phyloP scores from a whole-genome alignment of 768 basidiomycete species.

The Pholiota microspora region DNA sequence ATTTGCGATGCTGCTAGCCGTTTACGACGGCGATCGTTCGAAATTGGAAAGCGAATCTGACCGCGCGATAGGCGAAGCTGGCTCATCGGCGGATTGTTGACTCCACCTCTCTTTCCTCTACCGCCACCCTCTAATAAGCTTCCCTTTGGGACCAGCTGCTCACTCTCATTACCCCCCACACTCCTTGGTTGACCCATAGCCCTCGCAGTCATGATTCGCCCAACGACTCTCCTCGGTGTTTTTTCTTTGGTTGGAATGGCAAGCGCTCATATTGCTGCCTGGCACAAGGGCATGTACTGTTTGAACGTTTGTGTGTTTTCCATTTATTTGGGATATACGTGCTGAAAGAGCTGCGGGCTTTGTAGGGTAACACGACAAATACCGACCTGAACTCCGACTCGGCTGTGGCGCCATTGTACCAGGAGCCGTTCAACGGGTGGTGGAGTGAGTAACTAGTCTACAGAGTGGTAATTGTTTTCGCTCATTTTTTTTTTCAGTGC shows the following conservation, averaged over 20 bases:
- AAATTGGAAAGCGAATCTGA: not conserved
- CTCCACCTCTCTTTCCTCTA: not conserved
- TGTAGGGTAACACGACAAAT: slow-evolving; percentile 27
- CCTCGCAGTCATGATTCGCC: not conserved
- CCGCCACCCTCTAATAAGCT: not conserved
- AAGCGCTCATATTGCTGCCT: slow-evolving; percentile 42
- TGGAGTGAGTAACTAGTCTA: slow-evolving; percentile 37
- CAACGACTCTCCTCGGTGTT: slow-evolving; percentile 10
- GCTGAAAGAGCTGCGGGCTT: not conserved
- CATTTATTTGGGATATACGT: not conserved
- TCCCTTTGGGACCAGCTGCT: not conserved
- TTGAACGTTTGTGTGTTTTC: slow-evolving; percentile 32
- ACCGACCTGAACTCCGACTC: slow-evolving; percentile 37
- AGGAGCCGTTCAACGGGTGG: slow-evolving; percentile 38
- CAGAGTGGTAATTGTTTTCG: not conserved
- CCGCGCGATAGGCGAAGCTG: not conserved
- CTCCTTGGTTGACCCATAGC: not conserved
- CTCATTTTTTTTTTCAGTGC: slow-evolving; percentile 27
- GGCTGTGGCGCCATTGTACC: slow-evolving; percentile 41
- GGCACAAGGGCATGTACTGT: slow-evolving; percentile 44
- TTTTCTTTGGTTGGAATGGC: slow-evolving; percentile 16
- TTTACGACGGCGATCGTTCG: not conserved
- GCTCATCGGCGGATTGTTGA: not conserved
- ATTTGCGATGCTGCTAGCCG: not conserved
- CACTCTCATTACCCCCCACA: slow-evolving; percentile 1